Conservation (phyloP, 495 filamentous ascomycete species). For the Evernia prunastri region DNA sequence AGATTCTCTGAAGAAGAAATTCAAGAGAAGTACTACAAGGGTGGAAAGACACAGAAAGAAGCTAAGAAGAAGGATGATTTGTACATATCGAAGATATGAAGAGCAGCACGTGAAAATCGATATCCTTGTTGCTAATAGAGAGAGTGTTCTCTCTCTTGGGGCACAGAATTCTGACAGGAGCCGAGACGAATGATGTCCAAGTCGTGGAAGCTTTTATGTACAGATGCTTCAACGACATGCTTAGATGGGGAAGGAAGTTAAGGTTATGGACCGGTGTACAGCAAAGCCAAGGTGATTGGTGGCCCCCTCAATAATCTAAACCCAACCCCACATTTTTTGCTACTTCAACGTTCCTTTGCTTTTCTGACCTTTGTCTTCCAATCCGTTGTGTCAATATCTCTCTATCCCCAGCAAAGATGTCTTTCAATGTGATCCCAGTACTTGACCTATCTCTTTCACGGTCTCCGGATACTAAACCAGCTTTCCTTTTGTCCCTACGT, state of each 20-base stretch:
- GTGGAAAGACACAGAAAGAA: conserved; percentile 11
- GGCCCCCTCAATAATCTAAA: neutral
- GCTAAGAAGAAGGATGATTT: conserved; percentile 12
- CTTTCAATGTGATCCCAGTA: conserved; percentile 73
- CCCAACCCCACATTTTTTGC: conserved; percentile 12
- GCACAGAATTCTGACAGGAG: neutral
- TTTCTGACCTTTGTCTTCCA: neutral
- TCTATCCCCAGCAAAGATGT: conserved; percentile 22
- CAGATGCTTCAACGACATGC: neutral
- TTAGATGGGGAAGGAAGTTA: neutral
- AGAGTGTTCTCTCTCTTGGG: neutral
- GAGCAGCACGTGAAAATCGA: neutral
- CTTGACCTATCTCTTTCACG: conserved; percentile 66
- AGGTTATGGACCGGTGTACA: neutral
- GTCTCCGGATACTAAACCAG: conserved; percentile 60
- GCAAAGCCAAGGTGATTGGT: neutral
- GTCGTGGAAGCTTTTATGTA: neutral
- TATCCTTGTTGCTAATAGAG: neutral
- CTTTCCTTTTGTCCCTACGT: conserved; percentile 65
- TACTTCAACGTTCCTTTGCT: neutral
- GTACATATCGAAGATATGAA: conserved; percentile 17
- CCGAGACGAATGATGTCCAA: neutral
- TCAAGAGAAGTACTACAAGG: conserved; percentile 35
- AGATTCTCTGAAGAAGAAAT: conserved; percentile 55
- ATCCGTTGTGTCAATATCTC: neutral